Evolutionary conservation across 2,329 filamentous ascomycete species (phyloP), one percentile per base, ranked within the genome.

Genomic region (Keithomyces neogunnii): DNA sequence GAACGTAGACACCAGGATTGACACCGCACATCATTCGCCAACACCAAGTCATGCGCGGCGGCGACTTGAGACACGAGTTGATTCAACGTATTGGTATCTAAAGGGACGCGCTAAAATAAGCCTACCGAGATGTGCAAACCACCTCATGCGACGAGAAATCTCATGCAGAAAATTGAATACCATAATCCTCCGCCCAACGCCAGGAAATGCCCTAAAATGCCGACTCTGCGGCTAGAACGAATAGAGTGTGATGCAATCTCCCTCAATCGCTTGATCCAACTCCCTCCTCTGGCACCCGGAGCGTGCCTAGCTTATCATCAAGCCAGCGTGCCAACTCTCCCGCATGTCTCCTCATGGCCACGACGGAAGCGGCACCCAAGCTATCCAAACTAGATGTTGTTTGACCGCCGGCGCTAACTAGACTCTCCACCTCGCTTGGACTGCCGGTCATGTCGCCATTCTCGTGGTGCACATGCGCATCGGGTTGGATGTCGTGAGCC

Each of bases 261-360:
- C 9, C 19, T 44, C 40, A 56, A 26, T 56, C 51, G 46, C 40
- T 44, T 9, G 36, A 49, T 7, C 72, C 71, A 28, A 76, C 68
- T 4, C 72, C 73, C 49, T 81, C 77, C 47, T 78, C 74, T 0
- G 80, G 77, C 31, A 82, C 72, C 11, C 67, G 67, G 53, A 83
- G 61, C 11, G 71, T 69, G 5, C 76, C 76, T 5, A 85, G 69
- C 66, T 77, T 77, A n/a, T 77, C 76, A 55, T 85, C 81, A 56
- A 85, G 63, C 74, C 77, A 81, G 50, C 71, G 68, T 29, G 77
- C 78, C 51, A 85, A 67, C 56, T 84, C 80, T 57, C 81, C 77
- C 3, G 80, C 77, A 51, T 81, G 77, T 51, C 75, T 71, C 52
- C 80, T 71, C 63, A 80, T 73, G 7, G 71, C 69, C 48, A 77